A percentile compares a stretch with the other conserved stretches of the same genome.
Conservation (phyloP, 2,329 filamentous ascomycete species). For the Bipolaris cookei region DNA sequence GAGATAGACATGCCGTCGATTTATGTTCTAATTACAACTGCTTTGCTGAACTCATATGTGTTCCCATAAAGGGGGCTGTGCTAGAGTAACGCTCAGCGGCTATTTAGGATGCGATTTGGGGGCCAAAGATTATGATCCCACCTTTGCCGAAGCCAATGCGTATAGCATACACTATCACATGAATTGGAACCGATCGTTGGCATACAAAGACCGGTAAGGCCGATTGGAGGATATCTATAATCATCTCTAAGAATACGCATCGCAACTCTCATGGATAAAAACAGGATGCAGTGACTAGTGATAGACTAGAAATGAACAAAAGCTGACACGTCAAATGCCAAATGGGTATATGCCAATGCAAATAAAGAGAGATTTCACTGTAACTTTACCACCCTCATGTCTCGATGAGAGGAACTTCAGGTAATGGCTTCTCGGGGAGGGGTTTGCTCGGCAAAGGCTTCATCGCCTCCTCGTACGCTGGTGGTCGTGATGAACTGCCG, state of each 20-base stretch:
- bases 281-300: background rate
- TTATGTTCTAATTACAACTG: background rate
- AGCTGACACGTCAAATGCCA: background rate
- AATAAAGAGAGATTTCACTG: background rate
- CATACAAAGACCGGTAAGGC: too few relatives aligned
- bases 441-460: slow-evolving; percentile 42
- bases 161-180: too few relatives aligned
- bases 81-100: background rate
- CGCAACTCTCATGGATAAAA: too few relatives aligned
- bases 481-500: slow-evolving; percentile 11
- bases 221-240: too few relatives aligned
- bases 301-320: background rate
- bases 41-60: background rate
- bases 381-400: slow-evolving; percentile 17
- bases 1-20: background rate
- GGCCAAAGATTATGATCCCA: background rate
- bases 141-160: too few relatives aligned
- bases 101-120: background rate
- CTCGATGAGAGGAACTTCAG: slow-evolving; percentile 44
- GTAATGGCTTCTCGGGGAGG: slow-evolving; percentile 45
- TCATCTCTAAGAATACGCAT: too few relatives aligned
- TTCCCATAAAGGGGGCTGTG: background rate
- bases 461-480: slow-evolving; percentile 14
- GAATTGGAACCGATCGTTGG: too few relatives aligned
- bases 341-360: background rate